These are phyloP conservation scores for Ascoidea asiatica DNA, from an alignment of 805 yeast species.

Conservation along the genomic window DNA sequence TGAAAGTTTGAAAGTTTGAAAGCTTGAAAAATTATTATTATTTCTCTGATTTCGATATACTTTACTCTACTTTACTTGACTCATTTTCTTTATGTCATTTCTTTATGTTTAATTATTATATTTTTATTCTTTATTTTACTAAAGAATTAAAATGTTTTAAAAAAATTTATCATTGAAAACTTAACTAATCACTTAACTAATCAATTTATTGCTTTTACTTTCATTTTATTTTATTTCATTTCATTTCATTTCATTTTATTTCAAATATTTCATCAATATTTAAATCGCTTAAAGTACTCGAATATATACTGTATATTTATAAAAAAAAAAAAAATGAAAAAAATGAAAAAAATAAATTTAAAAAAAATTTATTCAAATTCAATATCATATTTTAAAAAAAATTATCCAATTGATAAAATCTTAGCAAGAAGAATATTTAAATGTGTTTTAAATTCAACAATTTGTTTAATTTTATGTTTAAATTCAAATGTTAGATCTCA, in stretches of 20 bases:
- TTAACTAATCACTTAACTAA: background rate
- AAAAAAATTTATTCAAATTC: background rate
- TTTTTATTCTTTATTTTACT: too few relatives aligned
- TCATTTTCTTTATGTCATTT: too few relatives aligned
- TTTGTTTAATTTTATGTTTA: conserved; percentile 27
- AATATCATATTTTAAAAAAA: background rate
- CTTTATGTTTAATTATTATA: too few relatives aligned
- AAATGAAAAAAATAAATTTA: too few relatives aligned
- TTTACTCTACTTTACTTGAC: too few relatives aligned
- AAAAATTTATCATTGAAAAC: too few relatives aligned
- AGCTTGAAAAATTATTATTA: background rate
- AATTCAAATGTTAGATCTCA: conserved; percentile 20
- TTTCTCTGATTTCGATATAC: background rate
- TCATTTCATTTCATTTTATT: background rate
- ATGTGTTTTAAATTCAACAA: conserved; percentile 23
- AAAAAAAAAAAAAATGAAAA: too few relatives aligned
- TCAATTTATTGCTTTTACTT: background rate
- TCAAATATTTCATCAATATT: background rate
- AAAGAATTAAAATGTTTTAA: too few relatives aligned
- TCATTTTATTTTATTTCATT: background rate
- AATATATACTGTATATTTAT: too few relatives aligned
- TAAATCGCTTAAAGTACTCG: background rate
- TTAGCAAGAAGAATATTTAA: conserved; percentile 20
- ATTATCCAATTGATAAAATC: background rate
- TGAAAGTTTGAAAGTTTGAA: too few relatives aligned